These are phyloP conservation scores for Gracilaria domingensis DNA, from an alignment of 23 red algal species.

Conservation along the genomic window DNA sequence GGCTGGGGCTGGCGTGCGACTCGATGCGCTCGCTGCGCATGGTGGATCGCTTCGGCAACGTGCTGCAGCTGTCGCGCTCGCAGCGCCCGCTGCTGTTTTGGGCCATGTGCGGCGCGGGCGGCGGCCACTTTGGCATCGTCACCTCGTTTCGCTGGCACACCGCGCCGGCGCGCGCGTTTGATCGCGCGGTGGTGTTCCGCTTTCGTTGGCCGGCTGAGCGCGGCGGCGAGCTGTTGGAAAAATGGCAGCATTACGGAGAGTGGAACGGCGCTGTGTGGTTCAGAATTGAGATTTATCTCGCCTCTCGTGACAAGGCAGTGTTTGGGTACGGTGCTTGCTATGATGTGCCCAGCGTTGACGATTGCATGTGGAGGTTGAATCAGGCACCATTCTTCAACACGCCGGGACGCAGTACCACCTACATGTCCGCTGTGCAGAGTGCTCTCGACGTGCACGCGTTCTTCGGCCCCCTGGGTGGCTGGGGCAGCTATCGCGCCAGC, in stretches of 20 bases:
- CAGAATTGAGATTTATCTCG: constrained; percentile 42
- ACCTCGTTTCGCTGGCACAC: constrained; percentile 29
- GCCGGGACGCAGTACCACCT: neutral
- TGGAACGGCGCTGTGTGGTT: constrained; percentile 60
- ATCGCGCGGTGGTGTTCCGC: constrained; percentile 47
- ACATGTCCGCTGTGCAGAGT: constrained; percentile 27
- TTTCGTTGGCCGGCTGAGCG: constrained; percentile 20
- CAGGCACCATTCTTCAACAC: constrained; percentile 54
- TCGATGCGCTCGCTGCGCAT: constrained; percentile 32
- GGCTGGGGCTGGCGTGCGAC: constrained; percentile 46
- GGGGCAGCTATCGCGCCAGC: neutral
- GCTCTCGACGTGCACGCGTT: constrained; percentile 64
- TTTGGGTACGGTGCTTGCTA: constrained; percentile 66
- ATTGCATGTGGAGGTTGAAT: constrained; percentile 39
- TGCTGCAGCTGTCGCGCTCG: neutral
- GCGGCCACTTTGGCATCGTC: constrained; percentile 60
- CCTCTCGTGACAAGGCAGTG: neutral
- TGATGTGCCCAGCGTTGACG: constrained; percentile 2
- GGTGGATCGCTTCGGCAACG: constrained; percentile 51
- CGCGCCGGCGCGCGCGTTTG: neutral
- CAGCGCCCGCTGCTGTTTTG: constrained; percentile 29
- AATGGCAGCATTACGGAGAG: constrained; percentile 59
- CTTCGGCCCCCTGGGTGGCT: constrained; percentile 56
- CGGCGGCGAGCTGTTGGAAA: constrained; percentile 42
- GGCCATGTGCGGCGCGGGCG: constrained; percentile 59